Evolutionary conservation across 2,329 filamentous ascomycete genomes (phyloP).

Genomic region (Botrytis byssoidea): DNA sequence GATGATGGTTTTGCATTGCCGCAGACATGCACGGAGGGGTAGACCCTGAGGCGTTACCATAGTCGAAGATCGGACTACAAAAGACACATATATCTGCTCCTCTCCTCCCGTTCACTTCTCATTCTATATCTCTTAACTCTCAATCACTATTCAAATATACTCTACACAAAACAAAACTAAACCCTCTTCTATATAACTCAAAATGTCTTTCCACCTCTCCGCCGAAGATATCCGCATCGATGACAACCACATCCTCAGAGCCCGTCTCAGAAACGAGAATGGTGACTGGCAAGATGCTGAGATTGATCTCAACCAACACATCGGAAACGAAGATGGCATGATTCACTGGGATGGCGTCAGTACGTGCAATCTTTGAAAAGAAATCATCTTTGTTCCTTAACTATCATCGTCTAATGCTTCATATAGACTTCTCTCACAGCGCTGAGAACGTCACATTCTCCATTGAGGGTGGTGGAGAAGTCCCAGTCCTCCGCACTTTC

Average conservation of each 20-base stretch:
- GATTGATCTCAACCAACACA: conserved; percentile 56
- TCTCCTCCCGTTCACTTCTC: not conserved
- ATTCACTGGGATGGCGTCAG: conserved; percentile 41
- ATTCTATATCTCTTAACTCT: not conserved
- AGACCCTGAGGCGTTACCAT: conserved; percentile 6
- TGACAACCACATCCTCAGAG: conserved; percentile 53
- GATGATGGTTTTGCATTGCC: not conserved
- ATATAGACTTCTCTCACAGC: conserved; percentile 40
- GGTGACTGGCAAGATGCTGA: conserved; percentile 46
- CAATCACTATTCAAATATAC: not conserved
- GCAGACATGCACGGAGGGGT: conserved; percentile 8
- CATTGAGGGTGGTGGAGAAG: conserved; percentile 42
- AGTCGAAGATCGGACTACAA: not conserved
- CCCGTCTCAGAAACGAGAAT: conserved; percentile 44
- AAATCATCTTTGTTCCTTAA: no score
- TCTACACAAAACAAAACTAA: not conserved
- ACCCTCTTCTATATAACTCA: conserved; percentile 42
- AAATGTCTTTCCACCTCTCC: conserved; percentile 52
- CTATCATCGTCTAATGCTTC: conserved; percentile 3
- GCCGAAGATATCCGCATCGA: conserved; percentile 50
- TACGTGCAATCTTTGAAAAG: not conserved
- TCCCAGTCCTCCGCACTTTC: conserved; percentile 45
- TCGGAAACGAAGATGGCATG: conserved; percentile 52
- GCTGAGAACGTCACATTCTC: conserved; percentile 41
- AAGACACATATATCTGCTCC: conserved; percentile 8